Evolutionary conservation across 345 rosid species (phyloP).

Genomic region (Boechera stricta): DNA sequence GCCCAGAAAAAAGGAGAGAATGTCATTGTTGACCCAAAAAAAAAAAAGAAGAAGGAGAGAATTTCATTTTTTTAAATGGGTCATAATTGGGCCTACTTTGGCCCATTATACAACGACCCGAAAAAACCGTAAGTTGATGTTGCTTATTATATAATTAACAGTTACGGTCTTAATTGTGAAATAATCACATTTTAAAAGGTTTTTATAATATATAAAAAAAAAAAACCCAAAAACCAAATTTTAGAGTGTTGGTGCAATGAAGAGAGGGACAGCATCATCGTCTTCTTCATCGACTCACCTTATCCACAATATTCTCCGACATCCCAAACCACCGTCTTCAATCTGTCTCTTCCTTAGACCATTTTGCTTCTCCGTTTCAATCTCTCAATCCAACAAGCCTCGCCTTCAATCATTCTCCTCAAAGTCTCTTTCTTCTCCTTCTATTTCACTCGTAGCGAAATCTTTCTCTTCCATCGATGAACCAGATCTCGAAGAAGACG

Average conservation of each 20-base stretch:
- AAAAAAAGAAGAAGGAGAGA: background rate
- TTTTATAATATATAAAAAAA: background rate
- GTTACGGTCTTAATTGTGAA: background rate
- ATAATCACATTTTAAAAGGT: conserved; percentile 2
- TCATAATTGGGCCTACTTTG: conserved; percentile 18
- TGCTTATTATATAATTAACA: background rate
- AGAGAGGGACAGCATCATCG: conserved; percentile 30
- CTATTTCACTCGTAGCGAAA: conserved; percentile 25
- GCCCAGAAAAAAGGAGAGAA: background rate
- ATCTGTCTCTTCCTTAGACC: conserved; percentile 32
- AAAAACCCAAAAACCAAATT: background rate
- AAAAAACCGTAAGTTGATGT: background rate
- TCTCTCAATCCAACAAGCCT: conserved; percentile 21
- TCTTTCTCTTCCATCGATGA: conserved; percentile 31
- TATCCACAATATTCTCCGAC: conserved; percentile 45
- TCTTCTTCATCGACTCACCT: conserved; percentile 44
- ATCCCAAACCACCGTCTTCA: conserved; percentile 35
- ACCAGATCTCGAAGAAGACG: conserved; percentile 23
- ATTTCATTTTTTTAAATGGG: conserved; percentile 6
- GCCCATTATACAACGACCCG: background rate
- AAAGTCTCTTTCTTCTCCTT: conserved; percentile 18
- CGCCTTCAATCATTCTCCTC: conserved; percentile 16
- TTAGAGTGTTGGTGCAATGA: conserved; percentile 26
- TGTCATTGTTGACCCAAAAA: background rate
- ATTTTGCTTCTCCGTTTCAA: conserved; percentile 24